A percentile compares a stretch with the other conserved stretches of the same genome.
phyloP scores from a whole-genome alignment of 208 protist species.

The Trypanosoma caninum region DNA sequence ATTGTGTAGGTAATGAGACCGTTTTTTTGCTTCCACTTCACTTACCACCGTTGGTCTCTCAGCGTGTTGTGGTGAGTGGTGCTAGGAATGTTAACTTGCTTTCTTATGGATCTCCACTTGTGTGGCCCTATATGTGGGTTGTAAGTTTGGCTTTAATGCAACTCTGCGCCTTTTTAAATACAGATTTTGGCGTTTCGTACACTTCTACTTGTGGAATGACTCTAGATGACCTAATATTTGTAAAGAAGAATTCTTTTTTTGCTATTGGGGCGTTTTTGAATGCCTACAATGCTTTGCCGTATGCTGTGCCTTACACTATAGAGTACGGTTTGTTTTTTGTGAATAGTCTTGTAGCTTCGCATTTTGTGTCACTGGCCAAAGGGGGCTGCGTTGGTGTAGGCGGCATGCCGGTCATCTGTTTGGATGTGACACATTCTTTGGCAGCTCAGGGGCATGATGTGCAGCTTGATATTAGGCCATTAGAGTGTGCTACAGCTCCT shows the following conservation, averaged over 20 bases:
- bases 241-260: slow-evolving; percentile 4
- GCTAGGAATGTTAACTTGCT: neutral
- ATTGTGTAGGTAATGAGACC: slow-evolving; percentile 13
- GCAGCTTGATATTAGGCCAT: neutral
- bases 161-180: slow-evolving; percentile 15
- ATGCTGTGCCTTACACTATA: slow-evolving; percentile 2
- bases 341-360: slow-evolving; percentile 11
- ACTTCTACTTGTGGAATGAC: neutral
- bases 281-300: neutral
- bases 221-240: neutral
- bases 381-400: neutral
- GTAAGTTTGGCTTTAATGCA: slow-evolving; percentile 23
- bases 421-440: neutral
- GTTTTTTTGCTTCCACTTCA: neutral
- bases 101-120: slow-evolving; percentile 9
- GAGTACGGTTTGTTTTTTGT: slow-evolving; percentile 22
- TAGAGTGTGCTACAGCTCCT: neutral
- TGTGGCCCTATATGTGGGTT: slow-evolving; percentile 11
- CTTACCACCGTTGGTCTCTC: slow-evolving; percentile 3
- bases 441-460: neutral
- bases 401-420: slow-evolving; percentile 11
- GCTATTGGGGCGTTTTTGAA: neutral
- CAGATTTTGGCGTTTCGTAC: neutral
- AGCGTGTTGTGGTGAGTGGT: slow-evolving; percentile 6
- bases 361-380: neutral